These are phyloP conservation scores for Irpex lacteus DNA, from an alignment of 1,284 basidiomycete genomes.

Conservation along the genomic window DNA sequence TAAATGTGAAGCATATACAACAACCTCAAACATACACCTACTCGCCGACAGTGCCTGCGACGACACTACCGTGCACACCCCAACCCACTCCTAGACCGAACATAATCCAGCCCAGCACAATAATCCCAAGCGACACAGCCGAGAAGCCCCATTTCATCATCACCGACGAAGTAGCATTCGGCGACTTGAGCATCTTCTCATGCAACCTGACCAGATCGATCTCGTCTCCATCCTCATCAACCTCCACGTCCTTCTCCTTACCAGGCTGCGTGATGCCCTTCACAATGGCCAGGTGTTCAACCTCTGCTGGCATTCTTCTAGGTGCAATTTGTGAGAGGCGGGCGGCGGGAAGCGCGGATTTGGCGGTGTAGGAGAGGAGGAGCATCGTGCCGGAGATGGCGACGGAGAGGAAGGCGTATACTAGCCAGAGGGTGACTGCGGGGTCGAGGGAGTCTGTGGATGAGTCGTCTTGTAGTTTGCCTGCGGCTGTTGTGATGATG, in stretches of 20 bases:
- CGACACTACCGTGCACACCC: constrained; percentile 41
- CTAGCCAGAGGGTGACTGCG: constrained; percentile 42
- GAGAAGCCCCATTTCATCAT: constrained; percentile 27
- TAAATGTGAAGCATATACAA: not conserved
- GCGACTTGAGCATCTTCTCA: constrained; percentile 34
- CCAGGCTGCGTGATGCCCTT: constrained; percentile 20
- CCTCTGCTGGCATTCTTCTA: constrained; percentile 28
- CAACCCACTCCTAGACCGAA: constrained; percentile 43
- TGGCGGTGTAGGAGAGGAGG: constrained; percentile 28
- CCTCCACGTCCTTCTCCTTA: constrained; percentile 18
- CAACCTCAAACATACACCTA: constrained; percentile 14
- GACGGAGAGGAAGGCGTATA: constrained; percentile 39
- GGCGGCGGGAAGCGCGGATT: constrained; percentile 36
- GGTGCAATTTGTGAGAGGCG: constrained; percentile 40
- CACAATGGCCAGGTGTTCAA: constrained; percentile 28
- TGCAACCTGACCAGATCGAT: constrained; percentile 21
- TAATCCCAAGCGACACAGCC: constrained; percentile 27
- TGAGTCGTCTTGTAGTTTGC: constrained; percentile 40
- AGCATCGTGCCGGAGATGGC: constrained; percentile 37
- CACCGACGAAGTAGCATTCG: constrained; percentile 16
- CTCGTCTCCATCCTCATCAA: constrained; percentile 18
- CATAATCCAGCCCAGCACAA: constrained; percentile 43
- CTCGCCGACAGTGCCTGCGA: constrained; percentile 39
- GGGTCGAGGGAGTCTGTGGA: constrained; percentile 36
- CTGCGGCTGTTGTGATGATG: constrained; percentile 43